phyloP scores from a whole-genome alignment of 768 basidiomycete genomes.

The Tulasnella sp. region DNA sequence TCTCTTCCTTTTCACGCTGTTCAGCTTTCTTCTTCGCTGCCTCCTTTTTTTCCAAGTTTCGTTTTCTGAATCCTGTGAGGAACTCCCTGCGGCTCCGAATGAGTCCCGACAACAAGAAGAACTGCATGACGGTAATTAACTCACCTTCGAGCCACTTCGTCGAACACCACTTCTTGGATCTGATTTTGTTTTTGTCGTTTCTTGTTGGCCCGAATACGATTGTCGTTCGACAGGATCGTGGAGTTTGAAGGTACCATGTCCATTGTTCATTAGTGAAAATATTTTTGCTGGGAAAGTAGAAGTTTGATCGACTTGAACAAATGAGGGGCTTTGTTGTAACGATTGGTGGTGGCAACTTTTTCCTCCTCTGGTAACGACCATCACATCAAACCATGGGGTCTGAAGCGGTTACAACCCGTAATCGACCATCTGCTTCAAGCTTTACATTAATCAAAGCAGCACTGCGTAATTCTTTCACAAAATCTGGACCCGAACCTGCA shows the following conservation, averaged over 20 bases:
- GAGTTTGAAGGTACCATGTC: conserved; percentile 37
- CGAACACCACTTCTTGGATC: conserved; percentile 71
- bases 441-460: no score
- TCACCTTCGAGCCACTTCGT: conserved; percentile 71
- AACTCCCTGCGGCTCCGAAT: conserved; percentile 47
- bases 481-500: no score
- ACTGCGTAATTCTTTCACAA: no score
- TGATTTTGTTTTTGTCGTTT: conserved; percentile 51
- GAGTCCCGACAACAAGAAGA: background rate
- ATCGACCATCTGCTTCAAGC: no score
- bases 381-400: no score
- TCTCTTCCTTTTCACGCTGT: conserved; percentile 63
- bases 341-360: no score
- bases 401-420: no score
- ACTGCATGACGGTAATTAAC: conserved; percentile 16
- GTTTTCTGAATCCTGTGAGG: conserved; percentile 86
- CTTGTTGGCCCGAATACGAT: conserved; percentile 51
- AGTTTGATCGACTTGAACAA: no score
- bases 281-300: no score
- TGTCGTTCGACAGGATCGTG: conserved; percentile 46
- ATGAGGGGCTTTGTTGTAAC: no score
- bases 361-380: no score
- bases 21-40: conserved; percentile 57
- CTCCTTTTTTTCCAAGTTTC: conserved; percentile 75
- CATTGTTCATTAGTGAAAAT: no score